Conservation (phyloP, 805 yeast species). For the Candida silvatica region DNA sequence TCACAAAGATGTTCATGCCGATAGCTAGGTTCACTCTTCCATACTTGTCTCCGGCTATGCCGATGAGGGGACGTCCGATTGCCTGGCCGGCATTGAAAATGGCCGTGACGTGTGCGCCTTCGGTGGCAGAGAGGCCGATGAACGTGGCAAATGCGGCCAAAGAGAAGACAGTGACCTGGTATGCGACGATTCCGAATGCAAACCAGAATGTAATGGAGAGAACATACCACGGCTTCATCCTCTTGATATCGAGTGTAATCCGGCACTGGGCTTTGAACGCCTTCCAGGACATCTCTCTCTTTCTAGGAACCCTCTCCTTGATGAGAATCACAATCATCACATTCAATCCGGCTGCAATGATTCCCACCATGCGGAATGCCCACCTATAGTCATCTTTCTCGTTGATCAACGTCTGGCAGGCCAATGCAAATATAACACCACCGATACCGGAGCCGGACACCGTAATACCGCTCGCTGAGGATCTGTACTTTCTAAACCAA, state of each 20-base stretch:
- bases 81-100: slow-evolving; percentile 37
- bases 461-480: slow-evolving; percentile 30
- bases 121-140: slow-evolving; percentile 34
- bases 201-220: slow-evolving; percentile 15
- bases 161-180: slow-evolving; percentile 36
- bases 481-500: slow-evolving; percentile 44
- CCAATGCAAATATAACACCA: slow-evolving; percentile 28
- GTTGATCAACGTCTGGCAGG: slow-evolving; percentile 27
- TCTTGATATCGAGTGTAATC: slow-evolving; percentile 9
- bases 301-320: slow-evolving; percentile 30
- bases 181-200: slow-evolving; percentile 31
- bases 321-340: slow-evolving; percentile 33
- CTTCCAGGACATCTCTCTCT: slow-evolving; percentile 6
- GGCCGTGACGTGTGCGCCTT: slow-evolving; percentile 38
- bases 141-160: slow-evolving; percentile 37
- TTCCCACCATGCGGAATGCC: slow-evolving; percentile 36
- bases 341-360: slow-evolving; percentile 28
- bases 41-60: slow-evolving; percentile 32
- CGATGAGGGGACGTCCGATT: slow-evolving; percentile 42
- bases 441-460: slow-evolving; percentile 35
- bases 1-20: slow-evolving; percentile 23
- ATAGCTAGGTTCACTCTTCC: slow-evolving; percentile 40
- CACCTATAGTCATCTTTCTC: slow-evolving; percentile 32
- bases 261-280: slow-evolving; percentile 7
- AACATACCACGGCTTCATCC: slow-evolving; percentile 12